Evolutionary conservation across 2,329 filamentous ascomycete genomes (phyloP).

Genomic region (Lasiodiplodia gonubiensis): DNA sequence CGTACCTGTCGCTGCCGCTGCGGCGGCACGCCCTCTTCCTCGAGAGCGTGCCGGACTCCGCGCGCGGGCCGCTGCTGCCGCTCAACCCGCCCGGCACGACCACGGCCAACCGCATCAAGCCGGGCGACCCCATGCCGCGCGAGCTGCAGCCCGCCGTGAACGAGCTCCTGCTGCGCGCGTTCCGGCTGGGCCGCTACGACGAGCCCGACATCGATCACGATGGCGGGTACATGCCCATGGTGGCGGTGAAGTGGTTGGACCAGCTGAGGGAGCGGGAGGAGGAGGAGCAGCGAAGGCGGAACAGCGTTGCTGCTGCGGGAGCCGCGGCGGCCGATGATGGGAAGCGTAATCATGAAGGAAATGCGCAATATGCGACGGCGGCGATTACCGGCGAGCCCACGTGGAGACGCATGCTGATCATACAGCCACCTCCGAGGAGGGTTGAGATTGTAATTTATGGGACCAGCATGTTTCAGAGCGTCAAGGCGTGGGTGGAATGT

Average conservation of each 20-base stretch:
- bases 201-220: slow-evolving; percentile 20
- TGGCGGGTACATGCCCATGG: slow-evolving; percentile 28
- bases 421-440: slow-evolving; percentile 25
- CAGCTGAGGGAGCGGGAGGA: background rate
- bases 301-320: background rate
- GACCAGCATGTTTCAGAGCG: slow-evolving; percentile 3
- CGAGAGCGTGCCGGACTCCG: background rate
- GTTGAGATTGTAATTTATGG: slow-evolving; percentile 18
- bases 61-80: background rate
- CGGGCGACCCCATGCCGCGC: background rate
- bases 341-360: no score
- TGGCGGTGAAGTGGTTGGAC: slow-evolving; percentile 10
- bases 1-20: background rate
- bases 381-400: slow-evolving; percentile 8
- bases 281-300: background rate
- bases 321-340: background rate
- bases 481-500: slow-evolving; percentile 17
- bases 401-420: slow-evolving; percentile 20
- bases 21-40: slow-evolving; percentile 22
- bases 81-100: slow-evolving; percentile 6
- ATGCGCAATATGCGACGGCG: background rate
- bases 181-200: slow-evolving; percentile 22
- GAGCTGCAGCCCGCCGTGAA: background rate
- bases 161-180: background rate
- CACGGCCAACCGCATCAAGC: background rate